A percentile compares a stretch with the other conserved stretches of the same genome.
Conservation (phyloP, 148 eudicot genomes). For the Suaeda aralocaspica region DNA sequence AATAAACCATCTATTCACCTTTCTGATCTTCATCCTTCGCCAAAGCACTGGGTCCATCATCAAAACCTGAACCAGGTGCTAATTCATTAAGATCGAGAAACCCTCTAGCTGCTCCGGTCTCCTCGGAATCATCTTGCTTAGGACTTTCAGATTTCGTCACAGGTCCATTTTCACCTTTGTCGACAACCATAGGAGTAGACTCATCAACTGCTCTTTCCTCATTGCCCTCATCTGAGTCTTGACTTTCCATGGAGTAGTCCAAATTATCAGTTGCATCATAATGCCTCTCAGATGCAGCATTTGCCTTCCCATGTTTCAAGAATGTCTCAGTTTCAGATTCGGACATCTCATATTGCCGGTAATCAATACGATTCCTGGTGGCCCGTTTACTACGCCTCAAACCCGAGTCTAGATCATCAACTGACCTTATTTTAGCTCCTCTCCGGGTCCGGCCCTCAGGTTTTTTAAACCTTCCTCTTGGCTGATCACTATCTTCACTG, state of each 20-base stretch:
- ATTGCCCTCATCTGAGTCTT: slow-evolving; percentile 48
- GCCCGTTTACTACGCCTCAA: slow-evolving; percentile 87
- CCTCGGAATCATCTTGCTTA: slow-evolving; percentile 39
- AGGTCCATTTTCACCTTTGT: slow-evolving; percentile 29
- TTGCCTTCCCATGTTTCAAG: slow-evolving; percentile 36
- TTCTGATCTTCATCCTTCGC: slow-evolving; percentile 50
- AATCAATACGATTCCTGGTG: slow-evolving; percentile 63
- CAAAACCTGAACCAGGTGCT: slow-evolving; percentile 85
- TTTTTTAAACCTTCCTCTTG: slow-evolving; percentile 38
- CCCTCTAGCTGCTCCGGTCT: slow-evolving; percentile 38
- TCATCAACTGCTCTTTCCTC: slow-evolving; percentile 30
- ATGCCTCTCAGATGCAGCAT: slow-evolving; percentile 41
- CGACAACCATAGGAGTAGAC: slow-evolving; percentile 31
- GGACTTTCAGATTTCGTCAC: slow-evolving; percentile 31
- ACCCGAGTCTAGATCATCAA: slow-evolving; percentile 50
- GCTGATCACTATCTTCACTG: slow-evolving; percentile 74
- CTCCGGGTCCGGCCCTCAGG: slow-evolving; percentile 52
- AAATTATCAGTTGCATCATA: slow-evolving; percentile 42
- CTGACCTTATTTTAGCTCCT: slow-evolving; percentile 51
- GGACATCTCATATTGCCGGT: slow-evolving; percentile 58
- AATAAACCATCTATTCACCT: slow-evolving; percentile 26
- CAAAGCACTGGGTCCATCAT: slow-evolving; percentile 59
- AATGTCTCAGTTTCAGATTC: slow-evolving; percentile 69
- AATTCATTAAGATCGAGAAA: slow-evolving; percentile 89
- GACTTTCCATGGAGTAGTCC: slow-evolving; percentile 50